phyloP scores from a whole-genome alignment of 2,329 filamentous ascomycete species.

The Metarhizium rileyi region DNA sequence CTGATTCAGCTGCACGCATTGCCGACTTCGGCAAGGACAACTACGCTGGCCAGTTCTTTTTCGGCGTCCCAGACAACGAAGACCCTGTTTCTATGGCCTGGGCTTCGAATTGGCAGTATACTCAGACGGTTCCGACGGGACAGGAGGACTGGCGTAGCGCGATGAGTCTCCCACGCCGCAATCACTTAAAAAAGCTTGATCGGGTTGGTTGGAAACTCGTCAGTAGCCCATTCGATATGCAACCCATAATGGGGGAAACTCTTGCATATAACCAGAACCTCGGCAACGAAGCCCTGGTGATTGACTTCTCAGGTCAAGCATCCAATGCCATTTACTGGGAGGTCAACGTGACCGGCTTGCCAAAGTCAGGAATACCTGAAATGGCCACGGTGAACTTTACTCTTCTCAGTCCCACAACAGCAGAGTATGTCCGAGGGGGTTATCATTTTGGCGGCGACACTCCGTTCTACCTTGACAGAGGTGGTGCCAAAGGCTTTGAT shows the following conservation, averaged over 20 bases:
- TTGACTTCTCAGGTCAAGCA: constrained; percentile 40
- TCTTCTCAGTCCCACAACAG: constrained; percentile 14
- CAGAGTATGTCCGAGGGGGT: constrained; percentile 17
- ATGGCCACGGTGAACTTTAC: constrained; percentile 21
- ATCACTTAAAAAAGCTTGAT: constrained; percentile 41
- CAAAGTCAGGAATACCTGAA: constrained; percentile 8
- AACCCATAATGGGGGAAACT: constrained; percentile 33
- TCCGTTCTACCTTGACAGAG: constrained; percentile 20
- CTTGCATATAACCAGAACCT: constrained; percentile 34
- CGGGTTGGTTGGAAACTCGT: constrained; percentile 42
- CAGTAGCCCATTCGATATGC: constrained; percentile 37
- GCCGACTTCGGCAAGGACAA: constrained; percentile 27
- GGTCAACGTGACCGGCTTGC: constrained; percentile 36
- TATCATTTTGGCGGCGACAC: constrained; percentile 17
- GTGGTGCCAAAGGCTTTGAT: constrained; percentile 18
- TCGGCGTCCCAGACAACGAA: constrained; percentile 13
- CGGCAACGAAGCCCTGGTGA: constrained; percentile 35
- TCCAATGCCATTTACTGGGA: constrained; percentile 46
- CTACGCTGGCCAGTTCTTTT: constrained; percentile 27
- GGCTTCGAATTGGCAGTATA: constrained; percentile 27
- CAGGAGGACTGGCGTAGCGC: constrained; percentile 22
- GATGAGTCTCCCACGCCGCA: constrained; percentile 32
- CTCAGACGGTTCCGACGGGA: constrained; percentile 19
- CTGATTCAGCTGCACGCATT: constrained; percentile 18
- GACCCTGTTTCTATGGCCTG: constrained; percentile 24